Evolutionary conservation across 1,284 basidiomycete genomes (phyloP).

Genomic region (Tranzscheliella williamsii): DNA sequence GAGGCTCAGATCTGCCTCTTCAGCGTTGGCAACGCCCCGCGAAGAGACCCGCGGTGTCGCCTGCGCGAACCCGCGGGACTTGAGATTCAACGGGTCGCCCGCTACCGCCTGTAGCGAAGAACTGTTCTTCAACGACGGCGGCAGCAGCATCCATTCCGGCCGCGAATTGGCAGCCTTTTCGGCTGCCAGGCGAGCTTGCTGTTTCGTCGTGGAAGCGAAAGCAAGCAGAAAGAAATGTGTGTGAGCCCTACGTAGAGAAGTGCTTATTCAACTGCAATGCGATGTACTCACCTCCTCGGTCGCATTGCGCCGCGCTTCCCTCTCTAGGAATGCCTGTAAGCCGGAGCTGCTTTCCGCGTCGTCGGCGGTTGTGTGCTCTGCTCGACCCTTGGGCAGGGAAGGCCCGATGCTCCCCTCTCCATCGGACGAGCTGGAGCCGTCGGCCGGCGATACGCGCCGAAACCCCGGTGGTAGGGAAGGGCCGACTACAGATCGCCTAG

Average conservation of each 20-base stretch:
- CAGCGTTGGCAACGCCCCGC: conserved; percentile 5
- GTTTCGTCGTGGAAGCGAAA: too few species aligned
- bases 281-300: conserved; percentile 11
- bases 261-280: too few species aligned
- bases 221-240: too few species aligned
- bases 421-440: not conserved
- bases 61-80: conserved; percentile 50
- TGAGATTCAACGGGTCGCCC: conserved; percentile 36
- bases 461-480: conserved; percentile 23
- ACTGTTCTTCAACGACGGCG: conserved; percentile 21
- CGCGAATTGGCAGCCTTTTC: conserved; percentile 27
- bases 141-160: conserved; percentile 45
- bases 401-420: not conserved
- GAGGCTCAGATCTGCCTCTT: conserved; percentile 27
- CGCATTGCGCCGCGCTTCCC: conserved; percentile 25
- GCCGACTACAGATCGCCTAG: conserved; percentile 6
- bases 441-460: not conserved
- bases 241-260: too few species aligned
- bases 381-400: conserved; percentile 1
- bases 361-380: not conserved
- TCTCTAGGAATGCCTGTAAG: conserved; percentile 20
- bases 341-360: conserved; percentile 9
- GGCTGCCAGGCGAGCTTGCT: conserved; percentile 15
- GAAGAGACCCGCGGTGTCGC: conserved; percentile 30
- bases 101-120: conserved; percentile 24